Conservation (phyloP, 345 rosid genomes). For the Dimocarpus longan region DNA sequence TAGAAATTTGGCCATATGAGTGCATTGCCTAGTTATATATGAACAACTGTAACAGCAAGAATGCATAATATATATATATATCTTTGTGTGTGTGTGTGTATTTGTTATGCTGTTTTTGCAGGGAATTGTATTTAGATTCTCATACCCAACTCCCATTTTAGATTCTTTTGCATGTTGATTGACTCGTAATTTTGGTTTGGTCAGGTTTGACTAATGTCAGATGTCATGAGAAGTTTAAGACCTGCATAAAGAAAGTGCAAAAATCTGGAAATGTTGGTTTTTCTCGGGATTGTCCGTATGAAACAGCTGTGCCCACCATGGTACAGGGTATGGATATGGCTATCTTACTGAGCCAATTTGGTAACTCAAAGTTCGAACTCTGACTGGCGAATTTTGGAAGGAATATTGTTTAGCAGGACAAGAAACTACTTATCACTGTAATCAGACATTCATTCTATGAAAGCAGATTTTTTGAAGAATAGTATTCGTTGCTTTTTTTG, state of each 20-base stretch:
- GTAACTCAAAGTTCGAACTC: conserved; percentile 52
- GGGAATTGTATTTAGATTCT: neutral
- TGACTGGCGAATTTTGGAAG: conserved; percentile 26
- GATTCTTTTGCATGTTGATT: neutral
- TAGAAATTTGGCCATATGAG: neutral
- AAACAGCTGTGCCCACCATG: conserved; percentile 74
- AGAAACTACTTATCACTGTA: neutral
- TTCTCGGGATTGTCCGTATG: conserved; percentile 67
- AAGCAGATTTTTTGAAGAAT: neutral
- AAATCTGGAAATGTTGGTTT: conserved; percentile 64
- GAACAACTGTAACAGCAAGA: too few species aligned
- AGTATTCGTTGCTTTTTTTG: neutral
- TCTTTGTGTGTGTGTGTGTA: too few species aligned
- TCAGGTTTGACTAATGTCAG: conserved; percentile 60
- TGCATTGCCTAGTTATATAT: too few species aligned
- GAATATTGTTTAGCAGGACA: neutral
- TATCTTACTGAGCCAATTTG: conserved; percentile 67
- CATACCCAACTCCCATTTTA: neutral
- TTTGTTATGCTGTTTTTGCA: neutral
- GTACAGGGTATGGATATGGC: conserved; percentile 83
- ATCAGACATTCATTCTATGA: neutral
- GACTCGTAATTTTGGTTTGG: neutral
- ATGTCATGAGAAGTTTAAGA: conserved; percentile 80
- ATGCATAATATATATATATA: neutral
- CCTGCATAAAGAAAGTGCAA: conserved; percentile 64